Conservation (phyloP, 2,329 filamentous ascomycete species). For the Aspergillus awamori region DNA sequence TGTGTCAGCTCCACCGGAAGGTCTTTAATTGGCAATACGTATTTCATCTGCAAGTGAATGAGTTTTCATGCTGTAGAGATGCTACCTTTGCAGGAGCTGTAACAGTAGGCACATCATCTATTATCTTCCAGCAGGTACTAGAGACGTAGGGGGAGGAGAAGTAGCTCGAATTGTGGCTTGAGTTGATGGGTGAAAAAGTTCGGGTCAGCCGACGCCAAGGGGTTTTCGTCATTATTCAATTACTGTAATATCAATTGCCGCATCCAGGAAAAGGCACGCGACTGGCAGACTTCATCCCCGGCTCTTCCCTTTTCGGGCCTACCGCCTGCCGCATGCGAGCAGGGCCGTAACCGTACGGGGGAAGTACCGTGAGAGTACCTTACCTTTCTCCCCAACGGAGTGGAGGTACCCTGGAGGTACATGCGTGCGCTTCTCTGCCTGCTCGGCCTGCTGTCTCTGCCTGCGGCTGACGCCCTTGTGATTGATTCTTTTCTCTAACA, state of each 20-base stretch:
- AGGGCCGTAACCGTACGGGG: background rate
- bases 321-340: background rate
- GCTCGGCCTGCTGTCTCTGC: background rate
- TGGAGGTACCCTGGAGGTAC: background rate
- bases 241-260: background rate
- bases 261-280: constrained; percentile 1
- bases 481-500: background rate
- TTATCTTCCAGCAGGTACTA: too few relatives aligned
- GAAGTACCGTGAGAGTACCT: background rate
- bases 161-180: background rate
- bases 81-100: too few relatives aligned
- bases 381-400: background rate
- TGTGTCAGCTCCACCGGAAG: too few relatives aligned
- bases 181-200: background rate
- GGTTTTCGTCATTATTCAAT: constrained; percentile 3
- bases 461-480: background rate
- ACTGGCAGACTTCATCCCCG: background rate
- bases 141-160: background rate
- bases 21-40: too few relatives aligned
- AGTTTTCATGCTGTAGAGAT: too few relatives aligned
- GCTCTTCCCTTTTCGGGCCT: constrained; percentile 1
- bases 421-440: background rate
- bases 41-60: background rate
- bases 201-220: constrained; percentile 4
- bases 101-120: background rate